Evolutionary conservation across 345 rosid species (phyloP), one percentile per base, ranked within the genome.

Genomic region (Draba incana): DNA sequence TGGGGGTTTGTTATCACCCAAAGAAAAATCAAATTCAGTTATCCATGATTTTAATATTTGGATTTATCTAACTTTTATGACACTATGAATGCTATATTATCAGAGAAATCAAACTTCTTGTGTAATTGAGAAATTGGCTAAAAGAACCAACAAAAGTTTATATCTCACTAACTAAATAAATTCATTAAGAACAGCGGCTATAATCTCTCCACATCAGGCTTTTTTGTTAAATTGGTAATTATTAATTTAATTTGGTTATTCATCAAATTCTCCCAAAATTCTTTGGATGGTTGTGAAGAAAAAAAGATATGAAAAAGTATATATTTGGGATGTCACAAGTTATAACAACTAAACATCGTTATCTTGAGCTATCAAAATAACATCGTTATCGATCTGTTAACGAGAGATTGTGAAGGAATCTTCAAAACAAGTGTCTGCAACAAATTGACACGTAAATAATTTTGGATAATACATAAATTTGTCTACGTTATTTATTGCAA

Each of bases 391-490:
- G 45, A 37, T 52, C 2, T 42, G 54, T 61, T 53, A 52, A 43
- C 28, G n/a, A 63, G 64, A 46, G 57, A 45, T 14, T 64, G 70
- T 38, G 57, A 56, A 28, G 27, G 48, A 53, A 43, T 62, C 48
- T 51, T 15, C 20, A 10, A 39, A 43, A 25, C 3, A 37, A 63
- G 64, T 8, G 38, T 48, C 12, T 38, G 58, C 48, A 49, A 24
- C 14, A 72, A 43, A 12, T 4, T 24, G 54, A 66, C 59, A 59
- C 62, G 61, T 58, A 33, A 5, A 9, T 24, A 58, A 42, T 42
- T 69, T 57, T 57, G 37, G 55, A 43, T 57, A 66, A 50, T 9
- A 66, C 45, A 31, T 50, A 15, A 41, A 0, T 65, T 50, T 65
- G 66, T 33, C 39, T 49, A 9, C 23, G 39, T 65, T 23, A 60